Evolutionary conservation across 148 eudicot genomes (phyloP), one percentile per base, ranked within the genome.

Genomic region (Rhododendron kiyosumense): DNA sequence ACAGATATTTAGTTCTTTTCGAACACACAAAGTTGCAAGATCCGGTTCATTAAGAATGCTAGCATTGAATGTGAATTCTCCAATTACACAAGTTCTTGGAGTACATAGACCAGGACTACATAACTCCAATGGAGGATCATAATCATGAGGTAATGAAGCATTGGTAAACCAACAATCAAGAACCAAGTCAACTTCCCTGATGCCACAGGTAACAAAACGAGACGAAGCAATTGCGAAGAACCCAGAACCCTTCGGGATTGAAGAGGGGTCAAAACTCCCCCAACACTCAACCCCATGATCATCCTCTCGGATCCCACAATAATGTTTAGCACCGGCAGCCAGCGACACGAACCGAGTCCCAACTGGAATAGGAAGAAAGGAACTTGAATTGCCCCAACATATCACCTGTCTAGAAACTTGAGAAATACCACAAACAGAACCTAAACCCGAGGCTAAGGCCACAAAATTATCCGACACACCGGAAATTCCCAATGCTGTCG

Each of bases 91-190:
- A 46, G 93, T 20, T 74, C 88, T 89, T 0, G 91, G 86, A 69
- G 84, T 90, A 71, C 99, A 97, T 12, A 95, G 76, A 2, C 98
- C 98, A 7, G 99, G 99, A 81, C 98, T 97, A 87, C 96, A 94
- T 61, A 96, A 89, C 91, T 96, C 95, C 93, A 97, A 84, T 10
- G 99, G 99, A 20, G 96, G 99, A 90, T 94, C 94, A 67, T 90
- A 94, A 77, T 91, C 90, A 0, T 86, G 78, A 28, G 86, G 88
- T 17, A 85, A 63, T 0, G 87, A 69, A 7, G 83, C 85, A 83
- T 93, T 88, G 41, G 92, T 87, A 87, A 91, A 94, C 96, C 96
- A 96, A 86, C 99, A 96, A 90, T 94, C 95, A 69, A 95, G 95
- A 12, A 96, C 95, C 82, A 96, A 88, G 92, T 96, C 96, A n/a